Conservation (phyloP, 257 asterid species). For the Solanum pinnatisectum region DNA sequence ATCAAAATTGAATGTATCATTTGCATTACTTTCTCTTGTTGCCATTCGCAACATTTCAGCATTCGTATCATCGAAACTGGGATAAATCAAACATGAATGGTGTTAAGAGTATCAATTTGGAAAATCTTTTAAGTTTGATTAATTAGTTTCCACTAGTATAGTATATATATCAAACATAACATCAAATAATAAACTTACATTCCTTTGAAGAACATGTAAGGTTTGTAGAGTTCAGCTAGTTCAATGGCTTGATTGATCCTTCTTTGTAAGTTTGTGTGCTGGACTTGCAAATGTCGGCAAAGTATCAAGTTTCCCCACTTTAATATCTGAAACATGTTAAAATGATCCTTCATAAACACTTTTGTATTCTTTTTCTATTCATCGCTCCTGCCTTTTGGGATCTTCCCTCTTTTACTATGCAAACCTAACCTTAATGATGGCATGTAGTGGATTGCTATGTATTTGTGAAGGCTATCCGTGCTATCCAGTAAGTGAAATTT, state of each 20-base stretch:
- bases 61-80: background rate
- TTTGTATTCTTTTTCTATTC: background rate
- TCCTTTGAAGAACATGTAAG: conserved; percentile 4
- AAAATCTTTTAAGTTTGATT: background rate
- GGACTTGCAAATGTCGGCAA: background rate
- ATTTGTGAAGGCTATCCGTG: conserved; percentile 1
- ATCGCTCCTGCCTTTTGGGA: background rate
- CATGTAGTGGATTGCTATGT: conserved; percentile 2
- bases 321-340: background rate
- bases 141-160: background rate
- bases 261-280: background rate
- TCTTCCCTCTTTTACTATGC: background rate
- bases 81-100: background rate
- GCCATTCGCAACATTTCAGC: background rate
- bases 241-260: background rate
- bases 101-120: background rate
- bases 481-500: background rate
- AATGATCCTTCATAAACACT: background rate
- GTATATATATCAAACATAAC: too few species aligned
- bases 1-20: conserved; percentile 12
- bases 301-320: background rate
- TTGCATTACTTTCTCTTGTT: background rate
- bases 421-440: conserved; percentile 2
- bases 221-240: conserved; percentile 2
- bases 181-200: background rate